These are phyloP conservation scores for Salix dunnii DNA, from an alignment of 345 rosid species.

Conservation along the genomic window DNA sequence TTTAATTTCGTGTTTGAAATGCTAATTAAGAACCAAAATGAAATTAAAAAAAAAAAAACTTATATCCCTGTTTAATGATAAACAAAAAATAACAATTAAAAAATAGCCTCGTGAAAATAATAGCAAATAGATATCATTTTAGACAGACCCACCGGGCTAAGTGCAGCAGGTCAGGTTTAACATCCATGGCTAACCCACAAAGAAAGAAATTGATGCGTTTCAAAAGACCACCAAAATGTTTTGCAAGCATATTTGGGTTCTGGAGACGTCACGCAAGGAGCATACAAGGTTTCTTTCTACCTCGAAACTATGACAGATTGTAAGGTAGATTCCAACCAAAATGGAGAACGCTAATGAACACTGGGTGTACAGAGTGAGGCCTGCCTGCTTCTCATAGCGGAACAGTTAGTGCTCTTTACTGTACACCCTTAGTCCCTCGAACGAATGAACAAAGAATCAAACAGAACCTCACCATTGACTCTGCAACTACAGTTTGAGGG, in stretches of 20 bases:
- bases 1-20: too few species aligned
- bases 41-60: too few species aligned
- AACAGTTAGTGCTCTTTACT: conserved; percentile 8
- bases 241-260: not conserved
- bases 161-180: too few species aligned
- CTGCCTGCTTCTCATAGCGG: not conserved
- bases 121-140: too few species aligned
- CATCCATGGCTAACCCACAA: not conserved
- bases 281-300: not conserved
- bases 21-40: too few species aligned
- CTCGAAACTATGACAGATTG: not conserved
- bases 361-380: not conserved
- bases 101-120: too few species aligned
- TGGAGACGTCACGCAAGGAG: not conserved
- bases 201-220: not conserved
- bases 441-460: not conserved
- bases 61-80: too few species aligned
- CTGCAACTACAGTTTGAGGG: conserved; percentile 22
- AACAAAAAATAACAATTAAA: too few species aligned
- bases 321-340: not conserved
- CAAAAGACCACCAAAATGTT: not conserved
- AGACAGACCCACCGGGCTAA: too few species aligned
- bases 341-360: not conserved
- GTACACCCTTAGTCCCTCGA: not conserved
- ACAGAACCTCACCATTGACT: not conserved